These are phyloP conservation scores for Elsinoe arachidis DNA, from an alignment of 2,329 filamentous ascomycete genomes.

Conservation along the genomic window DNA sequence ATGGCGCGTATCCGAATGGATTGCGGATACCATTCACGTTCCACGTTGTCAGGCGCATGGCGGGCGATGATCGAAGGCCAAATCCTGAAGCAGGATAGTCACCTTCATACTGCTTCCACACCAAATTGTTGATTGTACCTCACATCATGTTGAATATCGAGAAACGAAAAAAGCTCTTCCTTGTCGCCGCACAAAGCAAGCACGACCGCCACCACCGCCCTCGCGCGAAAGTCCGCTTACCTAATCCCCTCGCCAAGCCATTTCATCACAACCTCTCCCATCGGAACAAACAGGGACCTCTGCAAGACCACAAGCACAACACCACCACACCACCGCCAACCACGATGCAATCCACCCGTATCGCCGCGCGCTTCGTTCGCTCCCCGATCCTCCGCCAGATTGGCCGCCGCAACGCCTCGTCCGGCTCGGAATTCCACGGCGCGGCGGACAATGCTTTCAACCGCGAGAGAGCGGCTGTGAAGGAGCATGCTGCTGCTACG, in stretches of 20 bases:
- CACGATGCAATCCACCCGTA: slow-evolving; percentile 17
- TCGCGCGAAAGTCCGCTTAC: neutral
- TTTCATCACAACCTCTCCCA: slow-evolving; percentile 7
- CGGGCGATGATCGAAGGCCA: slow-evolving; percentile 12
- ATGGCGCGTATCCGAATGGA: slow-evolving; percentile 46
- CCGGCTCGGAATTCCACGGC: slow-evolving; percentile 39
- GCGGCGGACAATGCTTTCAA: slow-evolving; percentile 82
- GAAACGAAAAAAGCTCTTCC: neutral
- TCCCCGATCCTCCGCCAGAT: slow-evolving; percentile 24
- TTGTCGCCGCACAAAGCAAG: neutral
- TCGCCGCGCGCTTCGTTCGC: slow-evolving; percentile 16
- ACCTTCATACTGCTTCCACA: neutral
- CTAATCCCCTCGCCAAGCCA: slow-evolving; percentile 8
- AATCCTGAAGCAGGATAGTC: neutral
- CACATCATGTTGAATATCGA: neutral
- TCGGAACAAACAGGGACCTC: slow-evolving; percentile 8
- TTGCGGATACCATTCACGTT: slow-evolving; percentile 49
- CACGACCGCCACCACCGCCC: neutral
- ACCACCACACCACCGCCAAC: slow-evolving; percentile 2
- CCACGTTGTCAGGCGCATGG: slow-evolving; percentile 34
- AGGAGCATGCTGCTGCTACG: slow-evolving; percentile 78
- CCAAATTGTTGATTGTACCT: neutral
- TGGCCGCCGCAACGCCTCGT: slow-evolving; percentile 18
- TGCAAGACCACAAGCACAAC: neutral
- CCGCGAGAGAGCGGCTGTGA: slow-evolving; percentile 80